Base-by-base conservation (phyloP, 495 filamentous ascomycete genomes). In the Lasiosphaeria hispida region DNA sequence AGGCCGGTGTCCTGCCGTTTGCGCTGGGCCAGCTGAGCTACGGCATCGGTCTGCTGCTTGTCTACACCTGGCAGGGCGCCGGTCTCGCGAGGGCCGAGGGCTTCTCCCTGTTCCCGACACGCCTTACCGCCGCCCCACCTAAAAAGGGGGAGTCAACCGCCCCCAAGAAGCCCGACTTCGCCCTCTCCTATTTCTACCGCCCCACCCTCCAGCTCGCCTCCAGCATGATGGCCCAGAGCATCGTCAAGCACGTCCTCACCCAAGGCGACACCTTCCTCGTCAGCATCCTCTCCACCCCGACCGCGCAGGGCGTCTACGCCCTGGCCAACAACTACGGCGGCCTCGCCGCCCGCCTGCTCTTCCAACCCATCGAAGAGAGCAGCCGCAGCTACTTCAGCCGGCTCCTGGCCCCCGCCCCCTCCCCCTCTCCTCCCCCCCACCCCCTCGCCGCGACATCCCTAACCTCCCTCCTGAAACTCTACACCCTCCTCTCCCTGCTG, bases 321-420 rank as follows among this genome's bases (percentile, higher is more conserved):
- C 79, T 99, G 3, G 94, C 93, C 33, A 86, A 89, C 49, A 97
- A 97, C 67, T 99, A 99, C 75, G 94, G 95, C 40, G 88, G 91
- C 7, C 83, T 99, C 2, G 71, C 95, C 49, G 94, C 95, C 3
- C 87, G 94, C 10, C 83, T 97, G 55, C 72, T 99, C 54, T 94
- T 99, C 70, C 94, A 97, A 64, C 94, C 94, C 9, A 83, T 97
- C 63, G 94, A 99, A 66, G 95, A 97, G 70, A 90, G 86, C 62
- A 89, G 86, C 59, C 86, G 95, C 18, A 90, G 86, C 61, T 82
- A 96, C 57, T 97, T 97, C 67, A 88, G 88, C 36, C 86, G 86
- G 48, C 79, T 96, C 7, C 77, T 85, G 61, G 69, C 42, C 56
- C 14, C 54, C 7, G 18, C 48, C 9, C 2, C 53, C 7, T 0